These are phyloP conservation scores for Crucibulum laeve DNA, from an alignment of 768 basidiomycete species.

Conservation along the genomic window DNA sequence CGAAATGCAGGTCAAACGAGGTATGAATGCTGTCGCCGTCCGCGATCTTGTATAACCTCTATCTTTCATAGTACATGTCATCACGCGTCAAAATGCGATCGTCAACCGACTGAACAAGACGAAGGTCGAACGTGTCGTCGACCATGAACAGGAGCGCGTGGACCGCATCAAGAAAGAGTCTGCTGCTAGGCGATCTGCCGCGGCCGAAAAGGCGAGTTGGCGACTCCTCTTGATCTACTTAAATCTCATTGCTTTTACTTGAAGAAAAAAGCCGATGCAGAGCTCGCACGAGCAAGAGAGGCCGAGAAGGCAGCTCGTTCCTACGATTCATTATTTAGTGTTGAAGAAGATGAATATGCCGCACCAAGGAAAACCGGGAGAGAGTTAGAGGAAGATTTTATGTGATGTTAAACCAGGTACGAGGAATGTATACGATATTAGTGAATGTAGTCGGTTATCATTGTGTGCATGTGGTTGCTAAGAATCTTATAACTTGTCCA, in stretches of 20 bases:
- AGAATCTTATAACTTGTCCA: background rate
- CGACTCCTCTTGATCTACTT: background rate
- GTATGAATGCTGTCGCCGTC: conserved; percentile 28
- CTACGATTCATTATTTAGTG: conserved; percentile 77
- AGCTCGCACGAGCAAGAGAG: conserved; percentile 70
- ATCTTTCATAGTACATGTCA: conserved; percentile 57
- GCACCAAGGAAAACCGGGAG: conserved; percentile 58
- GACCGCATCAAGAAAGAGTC: conserved; percentile 80
- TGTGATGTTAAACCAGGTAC: conserved; percentile 40
- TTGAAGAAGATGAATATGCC: conserved; percentile 50
- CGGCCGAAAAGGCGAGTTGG: conserved; percentile 57
- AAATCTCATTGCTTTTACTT: background rate
- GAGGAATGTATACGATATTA: background rate
- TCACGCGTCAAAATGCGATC: conserved; percentile 79
- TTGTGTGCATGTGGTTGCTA: background rate
- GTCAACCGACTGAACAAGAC: conserved; percentile 95
- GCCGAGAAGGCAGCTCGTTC: conserved; percentile 86
- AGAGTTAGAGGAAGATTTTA: conserved; percentile 87
- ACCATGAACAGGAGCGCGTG: conserved; percentile 86
- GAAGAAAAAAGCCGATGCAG: conserved; percentile 77
- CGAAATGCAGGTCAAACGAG: conserved; percentile 65
- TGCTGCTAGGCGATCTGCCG: conserved; percentile 54
- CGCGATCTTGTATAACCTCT: background rate
- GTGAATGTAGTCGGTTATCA: too few species aligned
- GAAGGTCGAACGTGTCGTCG: conserved; percentile 76